Evolutionary conservation across 495 filamentous ascomycete species (phyloP), one percentile per base, ranked within the genome.

Genomic region (Thermochaetoides thermophila): DNA sequence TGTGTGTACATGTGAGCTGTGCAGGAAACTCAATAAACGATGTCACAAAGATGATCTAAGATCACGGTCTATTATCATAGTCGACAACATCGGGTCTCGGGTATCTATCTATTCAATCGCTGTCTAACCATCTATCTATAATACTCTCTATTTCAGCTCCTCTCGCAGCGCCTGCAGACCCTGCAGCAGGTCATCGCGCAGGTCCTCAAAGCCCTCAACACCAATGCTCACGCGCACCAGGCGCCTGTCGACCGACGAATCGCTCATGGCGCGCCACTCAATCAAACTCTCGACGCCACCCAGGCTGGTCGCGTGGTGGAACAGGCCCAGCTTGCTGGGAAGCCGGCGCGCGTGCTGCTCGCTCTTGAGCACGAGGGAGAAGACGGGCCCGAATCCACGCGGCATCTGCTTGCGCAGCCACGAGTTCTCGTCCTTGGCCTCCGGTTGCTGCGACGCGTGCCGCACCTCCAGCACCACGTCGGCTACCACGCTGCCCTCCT

Each of bases 281-380:
- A 97, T 81, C 66, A 95, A 58, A 43, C 79, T 84, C 71, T 97
- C 89, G 7, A 96, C 84, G 1, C 87, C 84, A 3, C 89, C 89
- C 5, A 97, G 56, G 53, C 79, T 86, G 11, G 89, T 97, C 5
- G 89, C 86, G 66, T 97, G 89, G 42, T 92, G 82, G 63, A 95
- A 97, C 32, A 85, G 68, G 17, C 66, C 38, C 48, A 95, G 51
- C 59, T 80, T 74, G 45, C 76, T 78, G 16, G 89, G 89, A 34
- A 97, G 51, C 24, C 59, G 54, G 22, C 66, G 63, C 2, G 89
- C 87, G 27, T 69, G 49, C 5, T 57, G 53, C 43, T 69, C 64
- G 4, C 61, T 59, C 38, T 69, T 66, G 66, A 82, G 69, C 10
- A 52, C 60, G 24, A 94, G 66, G 1, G 78, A 63, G 46, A 96